Percentiles rank a stretch among this genome's conserved stretches.
Evolutionary conservation across 176 grass and related monocot species (phyloP).

Genomic region (Coix lacrymajobi): DNA sequence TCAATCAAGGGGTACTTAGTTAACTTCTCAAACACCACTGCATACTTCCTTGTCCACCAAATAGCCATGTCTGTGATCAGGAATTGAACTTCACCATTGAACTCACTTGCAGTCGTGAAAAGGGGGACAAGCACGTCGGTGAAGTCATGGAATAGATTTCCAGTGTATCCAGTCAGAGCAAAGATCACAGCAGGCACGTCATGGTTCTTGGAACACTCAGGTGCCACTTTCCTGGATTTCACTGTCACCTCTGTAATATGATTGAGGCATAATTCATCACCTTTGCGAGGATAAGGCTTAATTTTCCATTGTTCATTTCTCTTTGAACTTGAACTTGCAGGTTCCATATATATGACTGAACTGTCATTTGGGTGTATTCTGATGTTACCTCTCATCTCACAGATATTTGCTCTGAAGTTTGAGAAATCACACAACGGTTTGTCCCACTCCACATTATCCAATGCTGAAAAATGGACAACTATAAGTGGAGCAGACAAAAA

Average conservation of each 20-base stretch:
- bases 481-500: neutral
- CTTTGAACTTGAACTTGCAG: slow-evolving; percentile 30
- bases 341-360: slow-evolving; percentile 65
- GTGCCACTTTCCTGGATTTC: slow-evolving; percentile 46
- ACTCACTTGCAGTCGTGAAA: slow-evolving; percentile 75
- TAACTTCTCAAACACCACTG: slow-evolving; percentile 49
- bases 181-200: slow-evolving; percentile 63
- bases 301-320: slow-evolving; percentile 62
- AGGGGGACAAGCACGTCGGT: slow-evolving; percentile 86
- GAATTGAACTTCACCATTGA: slow-evolving; percentile 93
- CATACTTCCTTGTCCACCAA: slow-evolving; percentile 87
- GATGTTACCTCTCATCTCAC: slow-evolving; percentile 79
- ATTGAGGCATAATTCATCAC: slow-evolving; percentile 61
- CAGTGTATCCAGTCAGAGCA: slow-evolving; percentile 75
- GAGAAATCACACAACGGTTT: slow-evolving; percentile 76
- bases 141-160: slow-evolving; percentile 94
- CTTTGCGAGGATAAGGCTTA: slow-evolving; percentile 84
- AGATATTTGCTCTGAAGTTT: slow-evolving; percentile 75
- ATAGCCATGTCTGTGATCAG: slow-evolving; percentile 54
- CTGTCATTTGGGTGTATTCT: slow-evolving; percentile 54
- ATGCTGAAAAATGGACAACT: slow-evolving; percentile 9
- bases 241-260: slow-evolving; percentile 60
- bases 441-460: neutral
- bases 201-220: slow-evolving; percentile 64
- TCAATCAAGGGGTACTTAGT: slow-evolving; percentile 76